Conservation (phyloP, 805 yeast species). For the Lipomyces kockii region DNA sequence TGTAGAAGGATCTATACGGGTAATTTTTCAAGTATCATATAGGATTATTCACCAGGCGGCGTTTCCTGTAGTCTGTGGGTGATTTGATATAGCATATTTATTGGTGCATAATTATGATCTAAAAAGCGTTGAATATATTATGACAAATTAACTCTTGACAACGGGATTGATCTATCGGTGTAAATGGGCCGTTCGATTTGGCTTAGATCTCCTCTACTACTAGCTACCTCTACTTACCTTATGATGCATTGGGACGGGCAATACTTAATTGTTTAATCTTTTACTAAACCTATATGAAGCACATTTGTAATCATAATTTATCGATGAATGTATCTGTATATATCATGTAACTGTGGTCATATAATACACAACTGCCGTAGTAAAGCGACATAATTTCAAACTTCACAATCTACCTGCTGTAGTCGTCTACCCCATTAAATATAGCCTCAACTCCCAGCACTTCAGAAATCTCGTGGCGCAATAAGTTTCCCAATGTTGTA, state of each 20-base stretch:
- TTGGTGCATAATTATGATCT: neutral
- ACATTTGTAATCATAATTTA: neutral
- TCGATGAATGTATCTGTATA: neutral
- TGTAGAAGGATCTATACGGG: too few relatives aligned
- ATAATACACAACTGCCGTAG: neutral
- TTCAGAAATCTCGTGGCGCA: conserved; percentile 53
- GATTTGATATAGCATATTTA: neutral
- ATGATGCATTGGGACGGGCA: too few relatives aligned
- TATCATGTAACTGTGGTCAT: neutral
- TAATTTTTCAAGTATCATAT: too few relatives aligned
- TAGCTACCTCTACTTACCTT: too few relatives aligned
- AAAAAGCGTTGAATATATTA: neutral
- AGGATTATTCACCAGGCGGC: neutral
- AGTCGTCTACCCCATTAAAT: conserved; percentile 38
- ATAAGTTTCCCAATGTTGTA: conserved; percentile 53
- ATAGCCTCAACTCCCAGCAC: conserved; percentile 33
- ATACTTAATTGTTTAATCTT: neutral
- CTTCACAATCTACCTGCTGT: conserved; percentile 14
- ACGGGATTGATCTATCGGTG: neutral
- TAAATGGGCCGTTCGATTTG: neutral
- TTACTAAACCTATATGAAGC: neutral
- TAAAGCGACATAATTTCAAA: neutral
- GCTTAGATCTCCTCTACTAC: neutral
- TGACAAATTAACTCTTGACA: neutral
- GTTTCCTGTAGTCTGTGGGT: neutral